Percentiles rank a stretch among this genome's conserved stretches.
Conservation (phyloP, 345 rosid species). For the Anacardium occidentale region DNA sequence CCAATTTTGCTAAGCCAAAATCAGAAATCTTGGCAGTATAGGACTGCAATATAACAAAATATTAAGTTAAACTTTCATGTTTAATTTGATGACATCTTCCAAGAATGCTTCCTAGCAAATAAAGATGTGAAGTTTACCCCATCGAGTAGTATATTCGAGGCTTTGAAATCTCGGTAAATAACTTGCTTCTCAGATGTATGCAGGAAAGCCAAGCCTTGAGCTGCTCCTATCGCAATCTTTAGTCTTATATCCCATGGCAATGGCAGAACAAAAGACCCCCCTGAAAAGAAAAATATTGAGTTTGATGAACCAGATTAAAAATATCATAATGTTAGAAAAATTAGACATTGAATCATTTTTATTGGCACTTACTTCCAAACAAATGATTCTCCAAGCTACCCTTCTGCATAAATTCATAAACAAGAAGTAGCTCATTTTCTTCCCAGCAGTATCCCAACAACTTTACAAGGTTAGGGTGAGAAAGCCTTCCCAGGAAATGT, state of each 20-base stretch:
- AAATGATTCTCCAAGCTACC: constrained; percentile 96
- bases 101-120: not conserved
- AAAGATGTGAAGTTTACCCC: constrained; percentile 46
- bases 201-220: constrained; percentile 70
- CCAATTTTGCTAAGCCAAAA: constrained; percentile 90
- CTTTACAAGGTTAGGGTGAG: constrained; percentile 87
- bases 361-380: constrained; percentile 61
- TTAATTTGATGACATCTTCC: not conserved
- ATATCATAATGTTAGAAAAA: not conserved
- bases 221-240: constrained; percentile 82
- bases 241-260: constrained; percentile 74
- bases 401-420: constrained; percentile 87
- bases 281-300: constrained; percentile 34
- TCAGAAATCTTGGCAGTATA: constrained; percentile 90
- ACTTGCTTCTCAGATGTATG: constrained; percentile 86
- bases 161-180: constrained; percentile 89
- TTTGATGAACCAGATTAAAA: not conserved
- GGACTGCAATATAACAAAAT: constrained; percentile 44
- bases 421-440: constrained; percentile 75
- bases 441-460: constrained; percentile 83
- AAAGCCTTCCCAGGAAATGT: constrained; percentile 74
- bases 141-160: constrained; percentile 87
- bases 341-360: constrained; percentile 3
- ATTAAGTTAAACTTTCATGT: constrained; percentile 3
- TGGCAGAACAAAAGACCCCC: constrained; percentile 76